Conservation (phyloP, 2,329 filamentous ascomycete species). For the Aspergillus japonicus region DNA sequence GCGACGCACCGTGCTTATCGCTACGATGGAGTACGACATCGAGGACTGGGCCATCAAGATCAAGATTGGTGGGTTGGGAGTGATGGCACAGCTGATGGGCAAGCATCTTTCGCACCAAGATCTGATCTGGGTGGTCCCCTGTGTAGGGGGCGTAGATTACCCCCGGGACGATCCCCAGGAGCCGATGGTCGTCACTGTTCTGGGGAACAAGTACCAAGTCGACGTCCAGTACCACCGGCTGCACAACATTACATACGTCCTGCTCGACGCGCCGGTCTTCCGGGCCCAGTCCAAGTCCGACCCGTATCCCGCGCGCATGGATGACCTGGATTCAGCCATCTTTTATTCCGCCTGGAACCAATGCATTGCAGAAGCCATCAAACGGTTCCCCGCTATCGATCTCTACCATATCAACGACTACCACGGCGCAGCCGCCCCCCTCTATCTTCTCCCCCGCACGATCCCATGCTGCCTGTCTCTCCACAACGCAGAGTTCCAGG, state of each 20-base stretch:
- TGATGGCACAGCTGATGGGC: conserved; percentile 68
- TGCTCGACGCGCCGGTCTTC: conserved; percentile 66
- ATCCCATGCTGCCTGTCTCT: conserved; percentile 62
- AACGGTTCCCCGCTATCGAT: conserved; percentile 60
- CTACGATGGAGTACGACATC: conserved; percentile 70
- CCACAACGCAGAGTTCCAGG: conserved; percentile 68
- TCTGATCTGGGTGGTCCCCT: conserved; percentile 62
- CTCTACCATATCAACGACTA: conserved; percentile 66
- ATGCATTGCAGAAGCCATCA: conserved; percentile 63
- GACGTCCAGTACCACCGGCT: conserved; percentile 62
- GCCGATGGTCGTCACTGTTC: conserved; percentile 61
- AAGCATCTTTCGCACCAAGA: conserved; percentile 63
- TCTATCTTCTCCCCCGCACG: conserved; percentile 62
- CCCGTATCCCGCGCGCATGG: conserved; percentile 66
- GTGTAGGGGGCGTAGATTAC: conserved; percentile 63
- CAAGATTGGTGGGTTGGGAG: conserved; percentile 67
- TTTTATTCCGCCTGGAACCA: conserved; percentile 70
- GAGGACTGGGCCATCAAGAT: conserved; percentile 68
- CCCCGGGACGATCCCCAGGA: conserved; percentile 58
- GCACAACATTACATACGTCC: conserved; percentile 65
- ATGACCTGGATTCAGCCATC: conserved; percentile 64
- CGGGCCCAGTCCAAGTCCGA: conserved; percentile 60
- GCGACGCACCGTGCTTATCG: conserved; percentile 60
- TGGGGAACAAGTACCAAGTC: conserved; percentile 60
- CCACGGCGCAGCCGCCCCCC: conserved; percentile 60